These are phyloP conservation scores for Rhazya stricta DNA, from an alignment of 257 asterid genomes.

Conservation along the genomic window DNA sequence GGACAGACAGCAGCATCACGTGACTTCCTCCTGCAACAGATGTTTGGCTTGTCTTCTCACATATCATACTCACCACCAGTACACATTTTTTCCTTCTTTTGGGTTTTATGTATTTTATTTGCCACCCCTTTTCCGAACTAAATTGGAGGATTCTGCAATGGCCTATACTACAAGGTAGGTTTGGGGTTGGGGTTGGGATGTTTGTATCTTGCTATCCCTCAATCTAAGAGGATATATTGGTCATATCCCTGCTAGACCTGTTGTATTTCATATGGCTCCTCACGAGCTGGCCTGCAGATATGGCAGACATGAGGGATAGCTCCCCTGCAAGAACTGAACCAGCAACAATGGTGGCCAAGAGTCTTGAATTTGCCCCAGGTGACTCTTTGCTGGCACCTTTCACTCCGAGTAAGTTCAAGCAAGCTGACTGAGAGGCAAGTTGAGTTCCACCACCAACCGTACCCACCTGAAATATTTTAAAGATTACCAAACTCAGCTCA, in stretches of 20 bases:
- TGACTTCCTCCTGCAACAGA: constrained; percentile 7
- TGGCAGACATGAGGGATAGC: constrained; percentile 46
- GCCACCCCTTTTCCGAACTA: not conserved
- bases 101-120: no score
- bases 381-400: constrained; percentile 43
- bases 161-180: not conserved
- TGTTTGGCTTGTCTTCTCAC: constrained; percentile 8
- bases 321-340: constrained; percentile 54
- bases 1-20: constrained; percentile 8
- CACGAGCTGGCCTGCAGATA: constrained; percentile 52
- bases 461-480: constrained; percentile 36
- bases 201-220: not conserved
- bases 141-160: not conserved
- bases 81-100: no score
- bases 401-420: constrained; percentile 48
- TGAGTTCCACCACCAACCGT: constrained; percentile 60
- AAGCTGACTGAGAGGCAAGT: constrained; percentile 48
- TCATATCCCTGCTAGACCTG: constrained; percentile 39
- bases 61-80: not conserved
- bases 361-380: constrained; percentile 45
- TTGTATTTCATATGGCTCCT: constrained; percentile 50
- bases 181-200: no score
- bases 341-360: constrained; percentile 44
- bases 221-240: constrained; percentile 20
- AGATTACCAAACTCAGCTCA: not conserved